Evolutionary conservation across 2,329 filamentous ascomycete genomes (phyloP).

Genomic region (Ophiostoma ips): DNA sequence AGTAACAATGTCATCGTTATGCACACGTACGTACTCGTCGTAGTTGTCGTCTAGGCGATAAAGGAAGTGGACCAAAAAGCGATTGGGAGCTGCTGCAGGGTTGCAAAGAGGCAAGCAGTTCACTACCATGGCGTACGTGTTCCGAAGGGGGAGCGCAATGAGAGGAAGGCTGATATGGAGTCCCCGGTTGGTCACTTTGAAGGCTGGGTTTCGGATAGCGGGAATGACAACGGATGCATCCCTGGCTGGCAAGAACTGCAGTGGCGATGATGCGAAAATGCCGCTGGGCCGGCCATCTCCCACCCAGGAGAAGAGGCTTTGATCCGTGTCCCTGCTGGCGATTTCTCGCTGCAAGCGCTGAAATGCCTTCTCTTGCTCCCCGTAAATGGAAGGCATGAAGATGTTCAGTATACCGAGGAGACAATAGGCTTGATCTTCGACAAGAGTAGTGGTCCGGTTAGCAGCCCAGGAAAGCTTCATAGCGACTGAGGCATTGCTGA

Average conservation of each 20-base stretch:
- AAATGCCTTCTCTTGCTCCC: conserved; percentile 12
- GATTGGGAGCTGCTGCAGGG: background rate
- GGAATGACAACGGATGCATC: background rate
- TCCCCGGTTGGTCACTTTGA: background rate
- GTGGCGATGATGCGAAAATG: background rate
- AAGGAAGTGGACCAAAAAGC: background rate
- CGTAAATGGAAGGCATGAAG: conserved; percentile 13
- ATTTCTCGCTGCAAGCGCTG: conserved; percentile 12
- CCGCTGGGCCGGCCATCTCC: background rate
- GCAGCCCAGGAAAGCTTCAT: conserved; percentile 13
- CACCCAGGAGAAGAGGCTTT: conserved; percentile 15
- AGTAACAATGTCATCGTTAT: background rate
- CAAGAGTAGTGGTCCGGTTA: conserved; percentile 5
- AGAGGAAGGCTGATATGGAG: background rate
- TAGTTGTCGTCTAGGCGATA: background rate
- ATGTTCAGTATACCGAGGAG: conserved; percentile 13
- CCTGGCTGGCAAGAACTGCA: background rate
- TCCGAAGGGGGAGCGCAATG: background rate
- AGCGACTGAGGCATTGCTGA: conserved; percentile 10
- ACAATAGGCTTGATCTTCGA: conserved; percentile 14
- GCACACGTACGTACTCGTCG: background rate
- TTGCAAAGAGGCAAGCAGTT: background rate
- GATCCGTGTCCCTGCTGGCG: conserved; percentile 7
- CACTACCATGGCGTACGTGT: background rate
- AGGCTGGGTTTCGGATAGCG: background rate